These are phyloP conservation scores for Penicillium sp. DNA, from an alignment of 2,329 filamentous ascomycete genomes.

Conservation along the genomic window DNA sequence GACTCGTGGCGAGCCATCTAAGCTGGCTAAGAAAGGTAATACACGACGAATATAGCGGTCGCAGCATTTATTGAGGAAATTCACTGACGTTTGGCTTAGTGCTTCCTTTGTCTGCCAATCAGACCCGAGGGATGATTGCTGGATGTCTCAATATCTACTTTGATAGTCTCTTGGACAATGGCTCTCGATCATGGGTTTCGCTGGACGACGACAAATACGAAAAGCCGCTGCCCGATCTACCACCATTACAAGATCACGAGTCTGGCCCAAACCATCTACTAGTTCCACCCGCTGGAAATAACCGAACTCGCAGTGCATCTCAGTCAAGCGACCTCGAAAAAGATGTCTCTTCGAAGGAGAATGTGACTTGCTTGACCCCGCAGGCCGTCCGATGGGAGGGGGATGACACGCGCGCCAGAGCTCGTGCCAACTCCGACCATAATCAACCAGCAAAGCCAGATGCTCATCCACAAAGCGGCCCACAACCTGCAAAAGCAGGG, in stretches of 20 bases:
- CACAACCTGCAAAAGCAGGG: conserved; percentile 23
- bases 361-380: conserved; percentile 19
- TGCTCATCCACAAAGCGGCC: conserved; percentile 18
- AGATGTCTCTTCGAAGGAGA: conserved; percentile 15
- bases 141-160: conserved; percentile 56
- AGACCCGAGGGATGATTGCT: conserved; percentile 60
- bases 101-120: conserved; percentile 59
- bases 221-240: conserved; percentile 15
- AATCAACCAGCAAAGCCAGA: conserved; percentile 24
- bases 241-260: conserved; percentile 8
- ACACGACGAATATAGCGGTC: neutral
- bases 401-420: conserved; percentile 23
- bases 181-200: conserved; percentile 19
- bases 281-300: conserved; percentile 17
- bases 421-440: conserved; percentile 33
- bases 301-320: conserved; percentile 30
- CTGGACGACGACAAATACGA: conserved; percentile 18
- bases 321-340: conserved; percentile 24
- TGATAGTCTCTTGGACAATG: conserved; percentile 38
- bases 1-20: conserved; percentile 1
- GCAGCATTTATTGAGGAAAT: neutral
- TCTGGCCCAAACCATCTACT: conserved; percentile 19
- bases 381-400: conserved; percentile 16
- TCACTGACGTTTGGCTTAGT: conserved; percentile 27
- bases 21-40: conserved; percentile 14